Base-by-base conservation (phyloP, 169 alveolate species). In the Cryptosporidium tyzzeri region DNA sequence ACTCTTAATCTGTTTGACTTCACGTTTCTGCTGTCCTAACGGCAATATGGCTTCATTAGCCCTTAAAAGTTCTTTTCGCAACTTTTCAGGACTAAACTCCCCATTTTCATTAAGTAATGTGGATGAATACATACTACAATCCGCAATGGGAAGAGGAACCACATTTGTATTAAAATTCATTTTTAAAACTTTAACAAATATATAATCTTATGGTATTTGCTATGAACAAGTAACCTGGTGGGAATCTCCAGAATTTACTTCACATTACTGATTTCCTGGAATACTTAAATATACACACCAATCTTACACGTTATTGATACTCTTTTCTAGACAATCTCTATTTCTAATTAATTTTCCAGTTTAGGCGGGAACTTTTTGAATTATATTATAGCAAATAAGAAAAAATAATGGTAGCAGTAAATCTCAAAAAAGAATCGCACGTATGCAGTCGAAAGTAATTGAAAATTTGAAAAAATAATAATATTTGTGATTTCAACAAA, bases 81-180 rank as follows among this genome's bases (percentile, higher is more conserved):
- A 58, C 68, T 80, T 80, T 29, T 80, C 80, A 26, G 89, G 89
- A 65, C 89, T 62, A 45, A 80, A 80, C 68, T 80, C 89, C 16
- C 89, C 89, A 41, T 65, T 80, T 50, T 80, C 89, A 80, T 80
- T 80, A 35, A 80, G 75, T 41, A 80, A 31, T 59, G 89, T 37
- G 18, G 89, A 80, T 44, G 89, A 80, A 44, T 80, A 80, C 75
- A 80, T 80, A 65, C 89, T 80, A 44, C 89, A 80, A 39, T 80
- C 89, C 80, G 65, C 69, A 37, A 65, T 65, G 16, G 89, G 75
- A 39, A 26, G 86, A 21, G 86, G 86, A 39, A 59, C 70, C 70
- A 73, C 35, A 55, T 73, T 73, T 35, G 71, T 3, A 59, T 73
- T 73, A 39, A 58, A 73, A 58, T 73, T 73, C 86, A 73, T 73